Percentiles rank a stretch among this genome's conserved stretches.
These are phyloP conservation scores for Dictyostelium intermedium DNA, from an alignment of 78 protist species.

Conservation along the genomic window DNA sequence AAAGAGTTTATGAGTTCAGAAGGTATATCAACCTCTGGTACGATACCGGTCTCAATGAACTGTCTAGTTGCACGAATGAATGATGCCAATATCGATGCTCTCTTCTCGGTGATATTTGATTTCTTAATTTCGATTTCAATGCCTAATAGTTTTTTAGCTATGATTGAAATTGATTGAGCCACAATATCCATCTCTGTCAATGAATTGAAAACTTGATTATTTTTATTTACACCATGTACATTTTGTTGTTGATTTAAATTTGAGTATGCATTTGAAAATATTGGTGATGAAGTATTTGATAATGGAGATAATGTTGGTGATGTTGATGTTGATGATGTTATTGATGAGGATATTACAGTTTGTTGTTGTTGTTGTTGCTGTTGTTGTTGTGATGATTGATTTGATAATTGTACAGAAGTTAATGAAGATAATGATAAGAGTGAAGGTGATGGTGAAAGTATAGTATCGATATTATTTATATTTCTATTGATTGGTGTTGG, in stretches of 20 bases:
- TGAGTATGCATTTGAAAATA: neutral
- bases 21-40: slow-evolving; percentile 31
- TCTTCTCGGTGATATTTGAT: slow-evolving; percentile 46
- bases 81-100: slow-evolving; percentile 16
- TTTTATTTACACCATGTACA: neutral
- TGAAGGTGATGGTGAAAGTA: neutral
- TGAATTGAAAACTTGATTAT: slow-evolving; percentile 1
- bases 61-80: slow-evolving; percentile 28
- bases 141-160: slow-evolving; percentile 48
- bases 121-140: slow-evolving; percentile 63
- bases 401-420: neutral
- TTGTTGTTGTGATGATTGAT: neutral
- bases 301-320: neutral
- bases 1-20: slow-evolving; percentile 25
- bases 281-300: neutral
- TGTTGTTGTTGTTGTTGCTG: neutral
- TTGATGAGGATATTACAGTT: neutral
- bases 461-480: neutral
- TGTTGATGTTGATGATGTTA: neutral
- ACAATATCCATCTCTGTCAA: slow-evolving; percentile 63
- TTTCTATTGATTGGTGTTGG: slow-evolving; percentile 5
- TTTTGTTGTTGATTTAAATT: slow-evolving; percentile 12
- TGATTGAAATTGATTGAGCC: slow-evolving; percentile 64
- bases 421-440: neutral
- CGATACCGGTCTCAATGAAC: slow-evolving; percentile 39